Evolutionary conservation across 441 rosid species (phyloP).

Genomic region (Pelargonium cotyledonis): DNA sequence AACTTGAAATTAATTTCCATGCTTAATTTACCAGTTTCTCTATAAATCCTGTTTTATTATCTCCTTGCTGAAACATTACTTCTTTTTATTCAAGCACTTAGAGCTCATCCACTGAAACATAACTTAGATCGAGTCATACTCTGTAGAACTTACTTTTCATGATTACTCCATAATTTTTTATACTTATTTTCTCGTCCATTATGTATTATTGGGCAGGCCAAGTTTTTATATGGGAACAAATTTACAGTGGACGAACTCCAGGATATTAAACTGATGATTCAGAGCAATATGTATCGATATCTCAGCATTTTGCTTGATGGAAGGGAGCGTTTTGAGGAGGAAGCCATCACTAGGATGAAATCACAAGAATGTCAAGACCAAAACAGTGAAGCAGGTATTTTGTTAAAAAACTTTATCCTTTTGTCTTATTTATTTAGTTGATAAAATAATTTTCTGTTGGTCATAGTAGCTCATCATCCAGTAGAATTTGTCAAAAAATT

Average conservation of each 20-base stretch:
- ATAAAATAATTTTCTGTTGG: too few species aligned
- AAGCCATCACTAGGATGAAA: slow-evolving; percentile 47
- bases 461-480: too few species aligned
- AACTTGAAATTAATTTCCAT: not conserved
- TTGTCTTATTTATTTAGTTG: too few species aligned
- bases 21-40: not conserved
- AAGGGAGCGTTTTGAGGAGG: slow-evolving; percentile 98
- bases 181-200: slow-evolving; percentile 12
- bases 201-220: slow-evolving; percentile 58
- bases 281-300: slow-evolving; percentile 95
- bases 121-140: not conserved
- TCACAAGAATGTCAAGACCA: slow-evolving; percentile 38
- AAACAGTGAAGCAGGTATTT: slow-evolving; percentile 47
- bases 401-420: not conserved
- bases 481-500: too few species aligned
- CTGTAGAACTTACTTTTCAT: not conserved
- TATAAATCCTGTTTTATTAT: not conserved
- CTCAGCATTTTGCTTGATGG: slow-evolving; percentile 96
- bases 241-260: slow-evolving; percentile 75
- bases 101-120: not conserved
- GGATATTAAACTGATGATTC: slow-evolving; percentile 94
- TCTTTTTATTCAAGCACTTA: too few species aligned
- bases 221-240: slow-evolving; percentile 91
- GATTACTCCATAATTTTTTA: not conserved
- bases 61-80: not conserved